These are phyloP conservation scores for Neurospora sublineolata DNA, from an alignment of 495 filamentous ascomycete species.

Conservation along the genomic window DNA sequence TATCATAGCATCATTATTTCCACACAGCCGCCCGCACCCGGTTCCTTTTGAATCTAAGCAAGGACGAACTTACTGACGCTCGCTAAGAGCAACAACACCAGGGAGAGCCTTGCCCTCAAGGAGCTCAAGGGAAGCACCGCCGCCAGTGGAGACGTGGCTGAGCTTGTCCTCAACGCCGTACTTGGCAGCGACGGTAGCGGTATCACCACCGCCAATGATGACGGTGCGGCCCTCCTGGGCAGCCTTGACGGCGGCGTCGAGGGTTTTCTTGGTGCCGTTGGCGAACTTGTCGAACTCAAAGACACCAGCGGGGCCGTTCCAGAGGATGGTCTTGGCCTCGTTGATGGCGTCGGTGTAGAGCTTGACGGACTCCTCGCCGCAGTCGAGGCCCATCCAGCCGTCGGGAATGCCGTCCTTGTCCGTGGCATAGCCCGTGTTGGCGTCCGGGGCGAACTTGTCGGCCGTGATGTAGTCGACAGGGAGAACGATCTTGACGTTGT, in stretches of 20 bases:
- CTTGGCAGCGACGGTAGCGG: slow-evolving; percentile 94
- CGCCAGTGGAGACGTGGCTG: slow-evolving; percentile 95
- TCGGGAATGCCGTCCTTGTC: slow-evolving; percentile 87
- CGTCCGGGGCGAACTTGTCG: slow-evolving; percentile 85
- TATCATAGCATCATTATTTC: slow-evolving; percentile 2
- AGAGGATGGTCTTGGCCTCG: slow-evolving; percentile 90
- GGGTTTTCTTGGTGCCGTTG: slow-evolving; percentile 75
- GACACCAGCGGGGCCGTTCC: slow-evolving; percentile 95
- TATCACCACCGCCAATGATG: slow-evolving; percentile 97
- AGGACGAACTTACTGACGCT: slow-evolving; percentile 36
- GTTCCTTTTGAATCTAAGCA: not conserved
- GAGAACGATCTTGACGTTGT: slow-evolving; percentile 87
- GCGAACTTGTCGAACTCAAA: slow-evolving; percentile 96
- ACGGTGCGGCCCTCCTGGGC: slow-evolving; percentile 76
- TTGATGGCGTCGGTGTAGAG: slow-evolving; percentile 75
- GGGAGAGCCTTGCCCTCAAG: slow-evolving; percentile 96
- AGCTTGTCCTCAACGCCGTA: slow-evolving; percentile 92
- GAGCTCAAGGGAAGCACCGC: slow-evolving; percentile 89
- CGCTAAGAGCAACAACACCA: slow-evolving; percentile 82
- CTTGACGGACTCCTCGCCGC: slow-evolving; percentile 75
- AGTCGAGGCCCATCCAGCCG: slow-evolving; percentile 95
- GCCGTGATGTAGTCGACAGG: slow-evolving; percentile 93
- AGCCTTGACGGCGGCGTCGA: slow-evolving; percentile 75
- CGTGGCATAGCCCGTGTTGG: slow-evolving; percentile 67
- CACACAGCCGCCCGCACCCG: not conserved